Evolutionary conservation across 208 protist genomes (phyloP).

Genomic region (Crithidia expoeki): DNA sequence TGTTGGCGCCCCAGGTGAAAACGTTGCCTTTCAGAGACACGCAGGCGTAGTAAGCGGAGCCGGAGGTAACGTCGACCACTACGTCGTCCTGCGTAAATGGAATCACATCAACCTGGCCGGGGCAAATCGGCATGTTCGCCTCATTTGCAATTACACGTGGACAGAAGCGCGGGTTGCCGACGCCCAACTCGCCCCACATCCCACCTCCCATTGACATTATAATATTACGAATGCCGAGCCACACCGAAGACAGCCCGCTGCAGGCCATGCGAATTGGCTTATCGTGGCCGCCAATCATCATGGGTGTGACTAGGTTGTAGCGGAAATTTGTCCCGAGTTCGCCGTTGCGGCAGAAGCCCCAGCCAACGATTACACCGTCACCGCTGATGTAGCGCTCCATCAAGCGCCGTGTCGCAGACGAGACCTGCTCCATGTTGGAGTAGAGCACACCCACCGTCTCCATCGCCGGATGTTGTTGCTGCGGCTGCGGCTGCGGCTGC

Average conservation of each 20-base stretch:
- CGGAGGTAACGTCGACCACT: constrained; percentile 60
- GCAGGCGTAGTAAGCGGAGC: constrained; percentile 63
- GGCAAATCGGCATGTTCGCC: constrained; percentile 69
- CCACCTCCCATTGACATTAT: constrained; percentile 77
- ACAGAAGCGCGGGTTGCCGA: constrained; percentile 66
- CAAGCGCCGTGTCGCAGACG: constrained; percentile 25
- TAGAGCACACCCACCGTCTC: constrained; percentile 40
- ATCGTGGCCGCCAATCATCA: constrained; percentile 75
- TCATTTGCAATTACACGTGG: constrained; percentile 65
- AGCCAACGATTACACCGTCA: constrained; percentile 81
- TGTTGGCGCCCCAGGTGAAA: constrained; percentile 79
- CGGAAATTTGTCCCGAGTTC: constrained; percentile 68
- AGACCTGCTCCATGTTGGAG: constrained; percentile 31
- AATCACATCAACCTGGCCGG: constrained; percentile 57
- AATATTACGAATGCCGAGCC: constrained; percentile 64
- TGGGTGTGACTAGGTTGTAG: constrained; percentile 71
- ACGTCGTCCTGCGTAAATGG: constrained; percentile 43
- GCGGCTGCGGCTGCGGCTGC: constrained; percentile 1
- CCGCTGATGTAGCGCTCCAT: constrained; percentile 59
- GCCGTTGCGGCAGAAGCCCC: constrained; percentile 71
- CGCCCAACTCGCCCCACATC: constrained; percentile 80
- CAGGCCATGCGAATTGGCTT: constrained; percentile 79
- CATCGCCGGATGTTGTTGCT: constrained; percentile 9
- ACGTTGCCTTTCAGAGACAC: constrained; percentile 58
- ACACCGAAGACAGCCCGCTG: constrained; percentile 63